These are phyloP conservation scores for Bacterosira constricta DNA, from an alignment of 108 stramenopile genomes.

Conservation along the genomic window DNA sequence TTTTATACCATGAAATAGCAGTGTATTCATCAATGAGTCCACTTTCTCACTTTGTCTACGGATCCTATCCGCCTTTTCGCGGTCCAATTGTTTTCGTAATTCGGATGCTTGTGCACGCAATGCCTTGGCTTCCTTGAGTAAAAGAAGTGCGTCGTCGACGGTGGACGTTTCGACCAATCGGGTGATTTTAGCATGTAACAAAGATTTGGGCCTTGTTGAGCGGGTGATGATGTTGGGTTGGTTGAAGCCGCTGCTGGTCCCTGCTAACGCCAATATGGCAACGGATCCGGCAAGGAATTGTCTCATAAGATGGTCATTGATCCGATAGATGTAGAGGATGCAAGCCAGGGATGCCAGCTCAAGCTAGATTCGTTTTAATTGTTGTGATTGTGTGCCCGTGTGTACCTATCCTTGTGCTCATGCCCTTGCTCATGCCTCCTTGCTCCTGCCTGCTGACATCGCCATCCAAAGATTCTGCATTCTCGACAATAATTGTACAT, in stretches of 20 bases:
- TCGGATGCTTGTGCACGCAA: constrained; percentile 14
- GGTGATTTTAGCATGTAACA: background rate
- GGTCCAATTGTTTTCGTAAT: constrained; percentile 39
- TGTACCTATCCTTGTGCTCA: no score
- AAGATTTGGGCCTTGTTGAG: background rate
- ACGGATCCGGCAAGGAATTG: background rate
- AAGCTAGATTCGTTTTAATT: no score
- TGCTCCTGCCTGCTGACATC: no score
- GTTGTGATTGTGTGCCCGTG: no score
- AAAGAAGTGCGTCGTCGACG: constrained; percentile 4
- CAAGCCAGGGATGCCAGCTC: background rate
- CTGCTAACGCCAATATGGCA: background rate
- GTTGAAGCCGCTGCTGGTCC: background rate
- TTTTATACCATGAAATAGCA: constrained; percentile 46
- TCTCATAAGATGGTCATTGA: background rate
- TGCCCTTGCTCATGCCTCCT: no score
- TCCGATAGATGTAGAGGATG: background rate
- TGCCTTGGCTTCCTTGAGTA: constrained; percentile 20
- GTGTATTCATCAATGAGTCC: constrained; percentile 67
- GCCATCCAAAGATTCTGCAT: no score
- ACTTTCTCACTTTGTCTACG: constrained; percentile 49
- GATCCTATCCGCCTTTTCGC: constrained; percentile 47
- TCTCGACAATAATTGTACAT: no score
- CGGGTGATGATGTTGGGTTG: background rate
- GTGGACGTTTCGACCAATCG: background rate